phyloP scores from a whole-genome alignment of 225 moss, liverwort and hornwort species.

The Bryum argenteum region DNA sequence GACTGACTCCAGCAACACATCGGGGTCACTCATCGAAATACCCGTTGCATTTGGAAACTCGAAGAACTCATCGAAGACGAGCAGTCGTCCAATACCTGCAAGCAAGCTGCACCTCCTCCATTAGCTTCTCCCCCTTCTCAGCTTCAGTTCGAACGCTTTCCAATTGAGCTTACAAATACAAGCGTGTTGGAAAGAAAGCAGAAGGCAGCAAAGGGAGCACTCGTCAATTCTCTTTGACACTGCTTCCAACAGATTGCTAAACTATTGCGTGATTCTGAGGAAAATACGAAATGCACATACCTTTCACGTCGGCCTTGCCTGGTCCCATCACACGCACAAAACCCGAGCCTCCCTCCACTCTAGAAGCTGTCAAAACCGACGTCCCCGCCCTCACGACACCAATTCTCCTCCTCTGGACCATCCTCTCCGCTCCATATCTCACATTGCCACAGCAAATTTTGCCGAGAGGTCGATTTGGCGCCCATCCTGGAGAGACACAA shows the following conservation, averaged over 20 bases:
- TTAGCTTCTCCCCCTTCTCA: conserved; percentile 5
- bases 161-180: neutral
- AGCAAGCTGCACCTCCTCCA: conserved; percentile 51
- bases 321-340: conserved; percentile 60
- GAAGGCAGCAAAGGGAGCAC: neutral
- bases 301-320: conserved; percentile 39
- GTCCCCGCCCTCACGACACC: conserved; percentile 42
- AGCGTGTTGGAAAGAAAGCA: neutral
- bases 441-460: neutral
- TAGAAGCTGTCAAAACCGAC: conserved; percentile 58
- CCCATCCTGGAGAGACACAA: conserved; percentile 7
- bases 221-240: neutral
- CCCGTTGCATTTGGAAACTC: conserved; percentile 43
- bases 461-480: neutral
- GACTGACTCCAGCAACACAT: conserved; percentile 52
- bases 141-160: neutral
- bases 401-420: conserved; percentile 14
- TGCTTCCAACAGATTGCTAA: neutral
- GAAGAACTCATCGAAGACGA: conserved; percentile 60
- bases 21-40: conserved; percentile 39
- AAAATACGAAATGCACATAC: conserved; percentile 26
- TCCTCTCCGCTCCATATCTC: conserved; percentile 7
- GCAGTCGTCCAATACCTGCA: conserved; percentile 62
- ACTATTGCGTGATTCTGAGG: neutral
- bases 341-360: conserved; percentile 49